These are phyloP conservation scores for Aspergillus egyptiacus DNA, from an alignment of 495 filamentous ascomycete genomes.

Conservation along the genomic window DNA sequence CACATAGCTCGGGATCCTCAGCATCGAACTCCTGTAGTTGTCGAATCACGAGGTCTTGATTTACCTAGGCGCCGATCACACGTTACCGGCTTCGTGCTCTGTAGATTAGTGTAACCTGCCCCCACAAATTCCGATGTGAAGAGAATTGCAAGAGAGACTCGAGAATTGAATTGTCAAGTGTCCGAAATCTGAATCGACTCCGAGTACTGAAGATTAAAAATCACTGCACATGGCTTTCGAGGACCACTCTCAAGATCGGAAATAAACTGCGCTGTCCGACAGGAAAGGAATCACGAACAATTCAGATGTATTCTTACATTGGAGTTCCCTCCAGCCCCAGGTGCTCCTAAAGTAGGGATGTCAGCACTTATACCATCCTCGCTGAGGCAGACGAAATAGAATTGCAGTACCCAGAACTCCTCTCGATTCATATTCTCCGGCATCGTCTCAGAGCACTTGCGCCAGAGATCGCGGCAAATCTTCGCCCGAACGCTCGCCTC, in stretches of 20 bases:
- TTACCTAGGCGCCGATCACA: conserved; percentile 4
- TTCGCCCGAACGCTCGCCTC: conserved; percentile 41
- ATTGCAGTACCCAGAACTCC: conserved; percentile 45
- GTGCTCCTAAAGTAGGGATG: conserved; percentile 8
- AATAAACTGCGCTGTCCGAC: not conserved
- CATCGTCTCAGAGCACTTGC: conserved; percentile 40
- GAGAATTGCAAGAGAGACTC: too few species aligned
- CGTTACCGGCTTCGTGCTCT: not conserved
- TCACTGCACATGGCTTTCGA: not conserved
- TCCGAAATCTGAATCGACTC: too few species aligned
- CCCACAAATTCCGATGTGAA: not conserved
- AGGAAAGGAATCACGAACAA: too few species aligned
- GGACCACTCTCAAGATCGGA: not conserved
- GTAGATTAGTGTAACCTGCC: not conserved
- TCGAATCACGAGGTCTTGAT: conserved; percentile 7
- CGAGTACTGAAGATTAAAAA: too few species aligned
- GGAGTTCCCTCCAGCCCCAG: conserved; percentile 15
- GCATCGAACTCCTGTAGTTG: not conserved
- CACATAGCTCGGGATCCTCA: not conserved
- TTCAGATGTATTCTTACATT: not conserved
- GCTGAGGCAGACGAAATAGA: not conserved
- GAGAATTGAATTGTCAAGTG: too few species aligned
- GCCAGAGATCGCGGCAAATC: conserved; percentile 50
- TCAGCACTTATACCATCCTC: not conserved
- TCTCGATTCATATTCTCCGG: conserved; percentile 39